Conservation (phyloP, 352 stramenopile species). For the Phytopythium sindhum region DNA sequence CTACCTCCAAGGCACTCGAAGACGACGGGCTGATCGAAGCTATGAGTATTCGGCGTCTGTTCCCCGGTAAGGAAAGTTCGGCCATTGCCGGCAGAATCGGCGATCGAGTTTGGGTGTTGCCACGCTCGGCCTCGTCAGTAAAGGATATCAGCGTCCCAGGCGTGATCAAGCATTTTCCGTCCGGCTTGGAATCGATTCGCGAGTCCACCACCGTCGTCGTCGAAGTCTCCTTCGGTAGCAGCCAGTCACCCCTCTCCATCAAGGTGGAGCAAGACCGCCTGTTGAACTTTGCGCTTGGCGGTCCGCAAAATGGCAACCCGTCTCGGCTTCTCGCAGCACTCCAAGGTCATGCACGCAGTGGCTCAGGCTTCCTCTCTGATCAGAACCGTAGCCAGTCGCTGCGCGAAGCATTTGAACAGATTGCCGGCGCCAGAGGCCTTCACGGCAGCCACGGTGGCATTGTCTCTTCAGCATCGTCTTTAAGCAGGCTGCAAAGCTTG, state of each 20-base stretch:
- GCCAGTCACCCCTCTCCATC: constrained; percentile 25
- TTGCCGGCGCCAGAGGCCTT: neutral
- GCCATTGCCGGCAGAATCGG: constrained; percentile 45
- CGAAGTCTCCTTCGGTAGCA: constrained; percentile 44
- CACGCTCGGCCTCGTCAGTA: constrained; percentile 18
- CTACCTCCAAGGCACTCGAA: constrained; percentile 5
- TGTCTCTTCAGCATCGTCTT: neutral
- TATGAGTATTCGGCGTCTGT: constrained; percentile 70
- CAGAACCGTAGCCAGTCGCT: neutral
- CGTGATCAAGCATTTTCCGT: constrained; percentile 60
- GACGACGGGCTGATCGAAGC: constrained; percentile 46
- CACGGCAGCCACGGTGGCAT: neutral
- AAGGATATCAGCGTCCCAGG: constrained; percentile 49
- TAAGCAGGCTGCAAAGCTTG: neutral
- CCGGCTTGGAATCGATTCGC: constrained; percentile 44
- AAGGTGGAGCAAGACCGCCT: constrained; percentile 62
- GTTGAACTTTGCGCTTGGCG: constrained; percentile 43
- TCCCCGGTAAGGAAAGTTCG: constrained; percentile 61
- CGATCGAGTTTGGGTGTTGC: constrained; percentile 62
- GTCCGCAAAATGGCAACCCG: constrained; percentile 19
- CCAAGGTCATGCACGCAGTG: constrained; percentile 29
- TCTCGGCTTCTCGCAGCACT: constrained; percentile 63
- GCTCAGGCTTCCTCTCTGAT: neutral
- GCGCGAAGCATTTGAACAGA: constrained; percentile 5
- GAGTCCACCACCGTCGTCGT: constrained; percentile 44